These are phyloP conservation scores for Solanum hybrid DNA, from an alignment of 305 asterid genomes.

Conservation along the genomic window DNA sequence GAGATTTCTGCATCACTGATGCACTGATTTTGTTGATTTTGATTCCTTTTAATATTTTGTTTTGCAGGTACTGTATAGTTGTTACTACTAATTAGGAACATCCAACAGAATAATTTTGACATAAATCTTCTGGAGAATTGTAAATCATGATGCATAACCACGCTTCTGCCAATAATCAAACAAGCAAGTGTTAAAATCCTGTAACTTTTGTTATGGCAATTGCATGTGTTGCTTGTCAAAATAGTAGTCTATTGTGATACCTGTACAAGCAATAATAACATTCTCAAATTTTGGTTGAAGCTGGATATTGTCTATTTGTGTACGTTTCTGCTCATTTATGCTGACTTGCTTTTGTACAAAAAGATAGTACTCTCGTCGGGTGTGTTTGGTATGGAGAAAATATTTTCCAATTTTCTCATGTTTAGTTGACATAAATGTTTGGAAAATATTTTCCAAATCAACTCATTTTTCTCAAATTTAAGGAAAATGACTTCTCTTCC, in stretches of 20 bases:
- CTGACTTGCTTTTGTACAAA: not conserved
- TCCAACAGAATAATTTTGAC: not conserved
- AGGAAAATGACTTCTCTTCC: not conserved
- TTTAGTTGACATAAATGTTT: not conserved
- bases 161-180: not conserved
- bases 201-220: not conserved
- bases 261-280: not conserved
- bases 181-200: not conserved
- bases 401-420: not conserved
- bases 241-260: not conserved
- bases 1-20: not conserved
- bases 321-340: not conserved
- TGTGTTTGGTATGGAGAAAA: not conserved
- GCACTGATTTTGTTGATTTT: not conserved
- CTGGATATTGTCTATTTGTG: not conserved
- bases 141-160: not conserved
- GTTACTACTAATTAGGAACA: not conserved
- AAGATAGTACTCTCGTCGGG: not conserved
- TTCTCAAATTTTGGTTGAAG: not conserved
- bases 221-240: not conserved
- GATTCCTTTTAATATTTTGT: not conserved
- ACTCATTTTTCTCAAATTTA: no score
- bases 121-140: not conserved
- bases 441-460: not conserved
- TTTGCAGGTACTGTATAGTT: constrained; percentile 1